These are phyloP conservation scores for Alliaria petiolata DNA, from an alignment of 345 rosid species.

Conservation along the genomic window DNA sequence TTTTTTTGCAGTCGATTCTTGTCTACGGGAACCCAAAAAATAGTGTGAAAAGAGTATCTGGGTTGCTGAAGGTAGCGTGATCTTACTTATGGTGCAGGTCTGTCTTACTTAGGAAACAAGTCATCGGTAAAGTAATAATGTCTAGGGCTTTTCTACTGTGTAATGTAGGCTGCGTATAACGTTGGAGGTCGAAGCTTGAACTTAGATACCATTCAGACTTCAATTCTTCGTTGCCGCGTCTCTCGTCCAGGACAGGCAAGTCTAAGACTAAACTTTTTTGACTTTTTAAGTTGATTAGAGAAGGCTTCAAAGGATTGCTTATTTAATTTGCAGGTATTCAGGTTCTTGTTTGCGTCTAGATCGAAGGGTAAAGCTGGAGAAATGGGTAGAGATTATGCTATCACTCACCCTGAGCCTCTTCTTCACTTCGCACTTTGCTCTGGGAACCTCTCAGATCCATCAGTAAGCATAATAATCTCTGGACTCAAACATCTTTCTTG, in stretches of 20 bases:
- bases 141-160: neutral
- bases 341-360: constrained; percentile 54
- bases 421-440: constrained; percentile 71
- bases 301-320: neutral
- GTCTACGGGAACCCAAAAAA: constrained; percentile 70
- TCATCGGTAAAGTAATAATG: neutral
- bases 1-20: constrained; percentile 56
- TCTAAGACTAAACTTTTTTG: neutral
- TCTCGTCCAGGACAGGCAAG: constrained; percentile 80
- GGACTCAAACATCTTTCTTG: neutral
- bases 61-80: constrained; percentile 58
- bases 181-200: constrained; percentile 72
- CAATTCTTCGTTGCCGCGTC: constrained; percentile 65
- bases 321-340: constrained; percentile 56
- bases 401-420: constrained; percentile 66
- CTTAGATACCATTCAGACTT: constrained; percentile 60
- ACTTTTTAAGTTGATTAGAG: neutral
- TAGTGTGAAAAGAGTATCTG: constrained; percentile 56
- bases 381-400: constrained; percentile 46
- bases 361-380: constrained; percentile 58
- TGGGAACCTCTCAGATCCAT: constrained; percentile 81
- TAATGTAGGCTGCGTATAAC: constrained; percentile 73
- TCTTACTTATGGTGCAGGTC: neutral
- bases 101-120: constrained; percentile 6
- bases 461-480: constrained; percentile 42